A percentile compares a stretch with the other conserved stretches of the same genome.
Conservation (phyloP, 2,329 filamentous ascomycete genomes). For the Aspergillus tanneri region DNA sequence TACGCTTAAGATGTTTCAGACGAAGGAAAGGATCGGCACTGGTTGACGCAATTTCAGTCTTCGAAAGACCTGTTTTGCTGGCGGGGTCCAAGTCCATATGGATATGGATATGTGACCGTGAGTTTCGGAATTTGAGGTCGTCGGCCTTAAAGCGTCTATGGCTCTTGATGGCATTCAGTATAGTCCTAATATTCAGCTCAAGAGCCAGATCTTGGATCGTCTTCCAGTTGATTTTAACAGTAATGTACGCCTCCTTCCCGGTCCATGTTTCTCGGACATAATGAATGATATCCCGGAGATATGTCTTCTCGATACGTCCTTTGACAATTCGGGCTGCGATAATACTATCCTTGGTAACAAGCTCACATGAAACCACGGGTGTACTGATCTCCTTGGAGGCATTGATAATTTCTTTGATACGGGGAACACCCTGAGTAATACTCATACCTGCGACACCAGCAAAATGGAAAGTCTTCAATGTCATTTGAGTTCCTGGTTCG, state of each 20-base stretch:
- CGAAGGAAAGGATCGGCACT: conserved; percentile 53
- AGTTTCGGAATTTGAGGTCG: conserved; percentile 61
- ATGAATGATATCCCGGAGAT: conserved; percentile 73
- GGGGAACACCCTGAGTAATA: conserved; percentile 97
- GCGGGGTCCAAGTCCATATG: conserved; percentile 55
- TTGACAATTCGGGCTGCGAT: conserved; percentile 87
- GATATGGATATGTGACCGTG: conserved; percentile 65
- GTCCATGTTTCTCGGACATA: conserved; percentile 89
- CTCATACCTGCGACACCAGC: conserved; percentile 99
- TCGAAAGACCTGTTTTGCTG: conserved; percentile 36
- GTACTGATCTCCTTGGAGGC: conserved; percentile 92
- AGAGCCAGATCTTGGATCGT: conserved; percentile 79
- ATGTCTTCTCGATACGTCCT: conserved; percentile 92
- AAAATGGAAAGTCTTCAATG: conserved; percentile 99
- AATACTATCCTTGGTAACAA: conserved; percentile 72
- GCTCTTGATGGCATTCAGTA: conserved; percentile 71
- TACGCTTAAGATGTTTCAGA: conserved; percentile 80
- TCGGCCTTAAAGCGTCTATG: conserved; percentile 72
- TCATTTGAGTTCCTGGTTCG: conserved; percentile 98
- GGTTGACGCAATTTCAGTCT: conserved; percentile 45
- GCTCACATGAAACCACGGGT: conserved; percentile 83
- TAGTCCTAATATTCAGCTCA: conserved; percentile 71
- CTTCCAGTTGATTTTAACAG: conserved; percentile 76
- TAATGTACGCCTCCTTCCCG: conserved; percentile 70
- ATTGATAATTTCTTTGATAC: conserved; percentile 99